phyloP scores from a whole-genome alignment of 108 stramenopile genomes.

The Nitzschia palea region DNA sequence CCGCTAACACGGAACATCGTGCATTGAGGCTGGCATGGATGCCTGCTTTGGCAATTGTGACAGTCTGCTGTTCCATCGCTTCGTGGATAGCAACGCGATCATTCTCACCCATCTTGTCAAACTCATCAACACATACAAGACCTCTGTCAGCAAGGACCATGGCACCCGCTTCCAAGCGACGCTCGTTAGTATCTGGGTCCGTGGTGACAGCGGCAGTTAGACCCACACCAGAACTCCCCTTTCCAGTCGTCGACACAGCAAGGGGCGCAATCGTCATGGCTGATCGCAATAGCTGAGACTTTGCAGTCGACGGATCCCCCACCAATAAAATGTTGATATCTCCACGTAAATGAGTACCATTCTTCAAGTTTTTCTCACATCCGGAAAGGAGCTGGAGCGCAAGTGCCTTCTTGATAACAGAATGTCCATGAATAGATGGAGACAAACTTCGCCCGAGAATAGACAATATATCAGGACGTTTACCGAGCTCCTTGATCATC shows the following conservation, averaged over 20 bases:
- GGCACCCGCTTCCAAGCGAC: slow-evolving; percentile 98
- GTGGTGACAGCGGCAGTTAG: slow-evolving; percentile 98
- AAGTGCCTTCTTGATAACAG: slow-evolving; percentile 95
- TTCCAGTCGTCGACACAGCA: slow-evolving; percentile 93
- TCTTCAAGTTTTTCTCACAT: slow-evolving; percentile 94
- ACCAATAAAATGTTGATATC: slow-evolving; percentile 99
- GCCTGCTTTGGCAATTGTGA: slow-evolving; percentile 99
- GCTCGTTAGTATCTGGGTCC: slow-evolving; percentile 96
- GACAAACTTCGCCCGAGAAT: slow-evolving; percentile 87
- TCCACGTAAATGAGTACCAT: slow-evolving; percentile 97
- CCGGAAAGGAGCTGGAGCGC: slow-evolving; percentile 93
- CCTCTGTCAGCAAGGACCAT: slow-evolving; percentile 99
- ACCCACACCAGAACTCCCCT: slow-evolving; percentile 98
- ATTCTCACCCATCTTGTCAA: slow-evolving; percentile 90
- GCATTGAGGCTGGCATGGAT: slow-evolving; percentile 96
- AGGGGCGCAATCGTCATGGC: slow-evolving; percentile 96
- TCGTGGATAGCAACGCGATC: slow-evolving; percentile 99
- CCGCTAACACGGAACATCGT: slow-evolving; percentile 96
- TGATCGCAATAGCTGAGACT: slow-evolving; percentile 94
- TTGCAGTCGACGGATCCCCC: slow-evolving; percentile 99
- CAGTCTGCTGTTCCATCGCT: slow-evolving; percentile 99
- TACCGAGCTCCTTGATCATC: slow-evolving; percentile 77
- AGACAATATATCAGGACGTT: slow-evolving; percentile 74
- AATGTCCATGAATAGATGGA: slow-evolving; percentile 98
- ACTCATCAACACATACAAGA: slow-evolving; percentile 98